Evolutionary conservation across 192 early-diverging fungal genomes (phyloP).

Genomic region (Allomyces javanicus): DNA sequence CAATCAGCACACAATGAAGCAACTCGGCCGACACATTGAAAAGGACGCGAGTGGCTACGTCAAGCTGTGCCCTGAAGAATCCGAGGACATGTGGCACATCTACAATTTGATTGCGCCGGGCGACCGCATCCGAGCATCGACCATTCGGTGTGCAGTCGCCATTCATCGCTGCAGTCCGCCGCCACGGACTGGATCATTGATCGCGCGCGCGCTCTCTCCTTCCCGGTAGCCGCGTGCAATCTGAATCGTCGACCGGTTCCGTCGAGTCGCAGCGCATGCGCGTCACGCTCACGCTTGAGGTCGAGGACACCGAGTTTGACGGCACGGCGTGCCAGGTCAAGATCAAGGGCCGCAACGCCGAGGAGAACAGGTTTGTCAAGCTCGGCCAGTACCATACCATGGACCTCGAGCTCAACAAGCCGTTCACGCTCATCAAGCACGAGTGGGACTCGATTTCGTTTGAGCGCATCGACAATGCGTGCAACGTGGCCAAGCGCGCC

Average conservation of each 20-base stretch:
- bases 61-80: conserved; percentile 65
- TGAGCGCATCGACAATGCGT: conserved; percentile 70
- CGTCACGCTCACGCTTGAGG: conserved; percentile 59
- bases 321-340: conserved; percentile 61
- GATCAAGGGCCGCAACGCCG: conserved; percentile 69
- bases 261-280: conserved; percentile 62
- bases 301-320: conserved; percentile 82
- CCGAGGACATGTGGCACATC: conserved; percentile 96
- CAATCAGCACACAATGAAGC: conserved; percentile 16
- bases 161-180: neutral
- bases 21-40: conserved; percentile 24
- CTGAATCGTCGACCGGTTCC: conserved; percentile 70
- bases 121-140: conserved; percentile 71
- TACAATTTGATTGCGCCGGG: conserved; percentile 70
- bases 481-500: conserved; percentile 70
- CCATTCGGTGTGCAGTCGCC: conserved; percentile 36
- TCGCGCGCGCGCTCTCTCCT: neutral
- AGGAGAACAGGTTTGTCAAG: conserved; percentile 79
- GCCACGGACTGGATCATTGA: neutral
- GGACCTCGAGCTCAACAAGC: conserved; percentile 75
- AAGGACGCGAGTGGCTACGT: conserved; percentile 57
- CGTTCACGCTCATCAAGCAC: conserved; percentile 68
- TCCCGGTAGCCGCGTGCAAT: conserved; percentile 53
- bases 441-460: conserved; percentile 89
- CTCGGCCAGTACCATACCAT: conserved; percentile 86